phyloP scores from a whole-genome alignment of 345 rosid genomes.

The Citrus mangshanensis region DNA sequence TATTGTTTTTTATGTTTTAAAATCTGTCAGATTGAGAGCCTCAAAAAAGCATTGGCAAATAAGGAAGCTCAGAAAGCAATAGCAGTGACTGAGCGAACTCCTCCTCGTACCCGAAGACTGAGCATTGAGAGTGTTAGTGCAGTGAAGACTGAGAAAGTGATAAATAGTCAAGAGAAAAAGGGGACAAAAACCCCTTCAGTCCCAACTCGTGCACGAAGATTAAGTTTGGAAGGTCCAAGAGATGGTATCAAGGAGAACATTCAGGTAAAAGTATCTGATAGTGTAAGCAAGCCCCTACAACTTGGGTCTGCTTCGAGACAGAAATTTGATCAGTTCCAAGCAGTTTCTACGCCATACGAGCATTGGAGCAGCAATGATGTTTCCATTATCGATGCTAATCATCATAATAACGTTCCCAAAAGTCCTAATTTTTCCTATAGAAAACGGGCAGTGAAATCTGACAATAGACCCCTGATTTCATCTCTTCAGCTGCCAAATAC shows the following conservation, averaged over 20 bases:
- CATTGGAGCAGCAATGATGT: constrained; percentile 24
- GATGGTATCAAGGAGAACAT: constrained; percentile 31
- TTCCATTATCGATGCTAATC: constrained; percentile 25
- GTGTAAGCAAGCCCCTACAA: constrained; percentile 14
- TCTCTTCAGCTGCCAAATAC: constrained; percentile 54
- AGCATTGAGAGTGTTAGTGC: constrained; percentile 54
- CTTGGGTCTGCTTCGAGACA: constrained; percentile 22
- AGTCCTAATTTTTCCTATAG: constrained; percentile 58
- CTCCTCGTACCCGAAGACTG: constrained; percentile 66
- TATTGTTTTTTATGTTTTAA: not conserved
- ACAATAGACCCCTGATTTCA: constrained; percentile 45
- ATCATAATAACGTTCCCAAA: constrained; percentile 31
- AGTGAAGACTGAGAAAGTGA: constrained; percentile 33
- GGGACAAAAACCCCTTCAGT: constrained; percentile 47
- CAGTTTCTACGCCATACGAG: constrained; percentile 23
- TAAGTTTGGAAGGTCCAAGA: constrained; percentile 68
- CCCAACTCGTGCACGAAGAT: constrained; percentile 44
- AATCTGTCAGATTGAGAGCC: constrained; percentile 68
- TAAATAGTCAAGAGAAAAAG: constrained; percentile 41
- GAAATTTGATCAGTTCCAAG: constrained; percentile 31
- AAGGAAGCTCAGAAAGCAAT: constrained; percentile 43
- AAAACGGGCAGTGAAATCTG: constrained; percentile 36
- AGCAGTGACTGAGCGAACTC: constrained; percentile 52
- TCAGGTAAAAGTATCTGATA: constrained; percentile 24
- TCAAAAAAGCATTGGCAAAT: constrained; percentile 70